A percentile compares a stretch with the other conserved stretches of the same genome.
Evolutionary conservation across 2,329 filamentous ascomycete genomes (phyloP).

Genomic region (Periconia sp.): DNA sequence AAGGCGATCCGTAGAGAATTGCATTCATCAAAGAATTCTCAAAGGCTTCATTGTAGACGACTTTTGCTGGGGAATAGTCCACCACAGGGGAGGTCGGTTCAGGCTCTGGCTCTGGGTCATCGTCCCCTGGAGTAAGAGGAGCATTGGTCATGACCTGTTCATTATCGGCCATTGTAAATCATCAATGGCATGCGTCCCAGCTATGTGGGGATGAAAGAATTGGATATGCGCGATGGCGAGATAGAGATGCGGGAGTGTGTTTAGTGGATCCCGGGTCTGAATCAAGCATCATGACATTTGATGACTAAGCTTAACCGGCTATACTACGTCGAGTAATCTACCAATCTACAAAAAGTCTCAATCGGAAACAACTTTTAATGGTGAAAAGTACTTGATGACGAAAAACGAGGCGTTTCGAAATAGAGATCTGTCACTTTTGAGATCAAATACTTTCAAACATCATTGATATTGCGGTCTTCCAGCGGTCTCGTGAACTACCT

Average conservation of each 20-base stretch:
- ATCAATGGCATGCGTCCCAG: background rate
- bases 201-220: background rate
- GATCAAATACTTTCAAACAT: too few relatives aligned
- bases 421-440: too few relatives aligned
- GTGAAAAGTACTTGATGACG: too few relatives aligned
- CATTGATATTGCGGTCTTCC: too few relatives aligned
- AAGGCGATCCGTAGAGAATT: slow-evolving; percentile 38
- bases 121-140: slow-evolving; percentile 36
- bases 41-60: slow-evolving; percentile 48
- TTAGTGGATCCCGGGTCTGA: too few relatives aligned
- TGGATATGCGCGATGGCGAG: background rate
- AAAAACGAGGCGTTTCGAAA: too few relatives aligned
- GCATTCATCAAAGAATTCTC: slow-evolving; percentile 48
- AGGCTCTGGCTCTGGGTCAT: slow-evolving; percentile 19
- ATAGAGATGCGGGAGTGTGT: background rate
- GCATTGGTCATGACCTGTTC: slow-evolving; percentile 28
- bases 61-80: slow-evolving; percentile 47
- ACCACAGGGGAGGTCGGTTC: slow-evolving; percentile 34
- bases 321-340: too few relatives aligned
- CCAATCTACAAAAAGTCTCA: too few relatives aligned
- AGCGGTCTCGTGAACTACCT: too few relatives aligned
- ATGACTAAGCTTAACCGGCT: too few relatives aligned
- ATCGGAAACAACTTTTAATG: too few relatives aligned
- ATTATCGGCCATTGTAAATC: slow-evolving; percentile 18
- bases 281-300: too few relatives aligned